Conservation (phyloP, 139 green algal genomes). For the Mesotaenium endlicherianum region DNA sequence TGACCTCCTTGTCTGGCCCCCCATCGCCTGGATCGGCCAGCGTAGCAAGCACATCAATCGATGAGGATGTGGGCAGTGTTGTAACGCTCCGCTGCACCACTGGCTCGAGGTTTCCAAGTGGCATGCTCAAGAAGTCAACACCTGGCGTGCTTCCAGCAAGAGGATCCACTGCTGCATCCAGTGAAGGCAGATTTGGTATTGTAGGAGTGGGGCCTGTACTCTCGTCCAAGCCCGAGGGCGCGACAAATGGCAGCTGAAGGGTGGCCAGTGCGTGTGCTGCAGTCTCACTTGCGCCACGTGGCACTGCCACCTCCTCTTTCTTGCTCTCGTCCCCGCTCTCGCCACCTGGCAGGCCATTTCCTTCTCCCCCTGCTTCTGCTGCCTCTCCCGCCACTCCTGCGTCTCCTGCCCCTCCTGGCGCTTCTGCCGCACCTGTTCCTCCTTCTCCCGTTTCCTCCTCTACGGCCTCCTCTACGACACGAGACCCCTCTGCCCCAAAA, state of each 20-base stretch:
- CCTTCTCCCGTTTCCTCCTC: background rate
- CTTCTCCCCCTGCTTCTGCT: constrained; percentile 15
- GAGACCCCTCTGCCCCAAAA: background rate
- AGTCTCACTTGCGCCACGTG: background rate
- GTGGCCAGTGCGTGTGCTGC: background rate
- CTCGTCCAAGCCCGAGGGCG: background rate
- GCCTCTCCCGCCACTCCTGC: background rate
- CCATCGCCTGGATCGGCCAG: too few species aligned
- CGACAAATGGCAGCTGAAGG: background rate
- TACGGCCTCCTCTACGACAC: background rate
- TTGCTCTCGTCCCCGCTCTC: background rate
- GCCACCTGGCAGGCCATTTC: background rate
- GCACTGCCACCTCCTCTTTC: background rate
- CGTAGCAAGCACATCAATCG: too few species aligned
- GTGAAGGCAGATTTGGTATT: too few species aligned
- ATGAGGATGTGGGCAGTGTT: too few species aligned
- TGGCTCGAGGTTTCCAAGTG: too few species aligned
- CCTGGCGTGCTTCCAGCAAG: too few species aligned
- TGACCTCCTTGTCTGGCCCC: too few species aligned
- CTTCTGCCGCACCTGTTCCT: background rate
- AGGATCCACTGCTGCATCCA: too few species aligned
- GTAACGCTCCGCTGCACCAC: too few species aligned
- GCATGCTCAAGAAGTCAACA: too few species aligned
- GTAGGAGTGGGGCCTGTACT: too few species aligned
- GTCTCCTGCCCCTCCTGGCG: background rate